These are phyloP conservation scores for Trichoderma atrobrunneum DNA, from an alignment of 2,329 filamentous ascomycete species.

Conservation along the genomic window DNA sequence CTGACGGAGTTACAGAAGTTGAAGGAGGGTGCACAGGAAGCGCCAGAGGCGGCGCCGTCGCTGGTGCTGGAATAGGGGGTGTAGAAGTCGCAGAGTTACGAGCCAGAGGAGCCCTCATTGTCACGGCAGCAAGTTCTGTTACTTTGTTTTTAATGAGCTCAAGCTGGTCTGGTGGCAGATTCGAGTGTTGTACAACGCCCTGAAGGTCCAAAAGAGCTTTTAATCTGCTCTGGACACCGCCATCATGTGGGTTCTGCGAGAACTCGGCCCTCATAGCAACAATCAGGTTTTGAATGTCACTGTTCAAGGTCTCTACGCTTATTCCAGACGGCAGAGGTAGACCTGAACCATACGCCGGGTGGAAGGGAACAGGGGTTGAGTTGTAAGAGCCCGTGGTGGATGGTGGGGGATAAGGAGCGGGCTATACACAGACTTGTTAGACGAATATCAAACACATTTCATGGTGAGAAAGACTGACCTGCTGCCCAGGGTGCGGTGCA, in stretches of 20 bases:
- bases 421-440: not conserved
- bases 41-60: conserved; percentile 31
- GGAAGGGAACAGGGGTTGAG: conserved; percentile 40
- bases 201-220: conserved; percentile 85
- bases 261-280: conserved; percentile 69
- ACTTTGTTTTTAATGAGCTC: conserved; percentile 83
- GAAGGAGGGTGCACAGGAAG: conserved; percentile 30
- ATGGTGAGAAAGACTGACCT: conserved; percentile 25
- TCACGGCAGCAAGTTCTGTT: conserved; percentile 66
- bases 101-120: conserved; percentile 50
- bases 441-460: not conserved
- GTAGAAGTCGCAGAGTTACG: conserved; percentile 40
- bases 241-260: conserved; percentile 72
- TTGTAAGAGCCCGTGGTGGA: conserved; percentile 39
- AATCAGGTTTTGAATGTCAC: conserved; percentile 79
- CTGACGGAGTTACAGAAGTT: conserved; percentile 34
- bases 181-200: conserved; percentile 67
- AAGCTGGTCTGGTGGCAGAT: conserved; percentile 76
- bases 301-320: conserved; percentile 72
- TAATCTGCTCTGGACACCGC: conserved; percentile 72
- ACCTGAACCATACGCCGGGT: conserved; percentile 38
- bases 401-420: conserved; percentile 36
- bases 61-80: conserved; percentile 39
- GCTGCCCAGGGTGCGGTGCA: conserved; percentile 25
- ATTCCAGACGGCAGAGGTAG: conserved; percentile 44